Evolutionary conservation across 2,329 filamentous ascomycete species (phyloP), one percentile per base, ranked within the genome.

Genomic region (Penicillium sp.): DNA sequence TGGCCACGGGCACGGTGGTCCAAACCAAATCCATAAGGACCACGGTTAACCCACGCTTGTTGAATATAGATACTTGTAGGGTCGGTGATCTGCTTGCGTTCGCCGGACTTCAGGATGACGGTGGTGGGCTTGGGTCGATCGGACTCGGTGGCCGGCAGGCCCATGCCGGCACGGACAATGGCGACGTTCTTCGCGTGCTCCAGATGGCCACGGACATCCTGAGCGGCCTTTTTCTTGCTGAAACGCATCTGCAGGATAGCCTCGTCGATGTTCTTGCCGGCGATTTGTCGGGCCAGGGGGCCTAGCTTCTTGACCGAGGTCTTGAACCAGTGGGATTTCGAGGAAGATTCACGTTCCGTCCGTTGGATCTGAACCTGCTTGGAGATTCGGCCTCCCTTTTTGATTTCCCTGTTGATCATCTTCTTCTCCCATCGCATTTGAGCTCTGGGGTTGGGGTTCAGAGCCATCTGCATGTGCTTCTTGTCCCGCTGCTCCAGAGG

Each of bases 161-260:
- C 92, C 93, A 99, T 97, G 10, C 91, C 91, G 32, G 87, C 82
- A 63, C 82, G 82, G 13, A 89, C 89, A 59, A 96, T 79, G 29
- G 94, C 94, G 65, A 87, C 78, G 67, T 96, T 90, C 51, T 88
- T 84, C 1, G 93, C 92, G 64, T 89, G 82, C 67, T 94, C 84
- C 15, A 99, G 78, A 67, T 94, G 89, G 67, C 85, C 86, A 61
- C 83, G 78, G 23, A 97, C 84, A 66, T 96, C 91, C 60, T 84
- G 79, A 6, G 93, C 90, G 58, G 88, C 89, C 78, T 91, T 93
- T 84, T 99, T 99, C 79, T 91, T 90, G 72, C 88, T 93, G 78
- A 93, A 97, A 49, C 87, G 84, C 90, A 99, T 96, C 80, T 99
- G 94, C 48, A 89, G 76, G 60, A 97, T 90, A 12, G 94, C 94